These are phyloP conservation scores for Buxus sempervirens DNA, from an alignment of 164 flowering plant species.

Conservation along the genomic window DNA sequence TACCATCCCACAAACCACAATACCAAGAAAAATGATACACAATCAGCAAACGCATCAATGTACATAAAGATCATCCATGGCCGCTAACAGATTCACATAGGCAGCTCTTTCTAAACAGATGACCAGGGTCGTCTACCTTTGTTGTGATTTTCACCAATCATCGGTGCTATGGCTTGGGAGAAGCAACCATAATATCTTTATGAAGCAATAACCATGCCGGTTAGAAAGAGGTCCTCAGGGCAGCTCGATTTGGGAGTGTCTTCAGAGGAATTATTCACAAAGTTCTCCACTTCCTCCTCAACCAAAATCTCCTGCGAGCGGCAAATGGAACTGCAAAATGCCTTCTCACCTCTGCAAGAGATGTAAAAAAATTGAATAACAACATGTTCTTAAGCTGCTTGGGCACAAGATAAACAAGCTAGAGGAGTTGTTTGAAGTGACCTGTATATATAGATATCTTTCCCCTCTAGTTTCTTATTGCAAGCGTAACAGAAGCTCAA, in stretches of 20 bases:
- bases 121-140: constrained; percentile 34
- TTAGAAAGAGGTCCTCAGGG: constrained; percentile 20
- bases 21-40: constrained; percentile 26
- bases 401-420: background rate
- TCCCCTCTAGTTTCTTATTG: constrained; percentile 50
- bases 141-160: constrained; percentile 20
- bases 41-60: constrained; percentile 27
- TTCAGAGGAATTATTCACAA: constrained; percentile 15
- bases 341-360: constrained; percentile 71
- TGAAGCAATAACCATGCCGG: constrained; percentile 19
- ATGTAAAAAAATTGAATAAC: no score
- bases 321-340: constrained; percentile 82
- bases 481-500: constrained; percentile 64
- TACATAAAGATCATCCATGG: constrained; percentile 60
- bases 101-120: constrained; percentile 55
- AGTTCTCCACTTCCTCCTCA: constrained; percentile 56
- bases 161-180: constrained; percentile 12
- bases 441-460: constrained; percentile 71
- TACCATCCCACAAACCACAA: constrained; percentile 23
- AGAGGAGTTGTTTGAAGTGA: constrained; percentile 18
- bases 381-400: no score
- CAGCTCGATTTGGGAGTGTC: constrained; percentile 16
- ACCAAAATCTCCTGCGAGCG: constrained; percentile 57
- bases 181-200: constrained; percentile 10
- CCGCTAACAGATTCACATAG: constrained; percentile 47